A percentile compares a stretch with the other conserved stretches of the same genome.
phyloP scores from a whole-genome alignment of 2,329 filamentous ascomycete species.

The Orbilia quercus region DNA sequence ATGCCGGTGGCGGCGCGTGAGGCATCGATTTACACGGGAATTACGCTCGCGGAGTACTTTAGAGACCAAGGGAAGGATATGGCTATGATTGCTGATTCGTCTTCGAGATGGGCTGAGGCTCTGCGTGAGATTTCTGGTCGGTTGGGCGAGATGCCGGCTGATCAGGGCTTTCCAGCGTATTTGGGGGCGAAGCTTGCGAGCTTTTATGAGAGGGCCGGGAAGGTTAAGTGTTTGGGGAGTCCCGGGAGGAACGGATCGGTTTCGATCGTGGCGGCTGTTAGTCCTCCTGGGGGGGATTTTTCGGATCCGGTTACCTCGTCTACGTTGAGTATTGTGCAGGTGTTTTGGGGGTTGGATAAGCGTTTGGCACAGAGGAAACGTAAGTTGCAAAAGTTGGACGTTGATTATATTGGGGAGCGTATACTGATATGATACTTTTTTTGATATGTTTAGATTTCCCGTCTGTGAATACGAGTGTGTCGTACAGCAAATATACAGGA shows the following conservation, averaged over 20 bases:
- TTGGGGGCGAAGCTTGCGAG: conserved; percentile 95
- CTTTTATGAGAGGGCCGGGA: conserved; percentile 98
- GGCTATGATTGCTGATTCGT: conserved; percentile 99
- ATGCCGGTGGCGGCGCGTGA: conserved; percentile 99
- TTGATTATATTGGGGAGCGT: too few species aligned
- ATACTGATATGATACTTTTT: neutral
- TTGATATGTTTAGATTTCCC: conserved; percentile 81
- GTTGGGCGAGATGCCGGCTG: conserved; percentile 98
- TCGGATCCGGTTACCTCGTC: conserved; percentile 95
- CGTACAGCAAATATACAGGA: conserved; percentile 95
- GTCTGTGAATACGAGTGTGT: conserved; percentile 92
- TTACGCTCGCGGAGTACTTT: conserved; percentile 96
- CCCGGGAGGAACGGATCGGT: conserved; percentile 91
- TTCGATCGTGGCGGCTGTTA: conserved; percentile 97
- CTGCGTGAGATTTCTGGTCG: conserved; percentile 98
- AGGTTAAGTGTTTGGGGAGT: conserved; percentile 84
- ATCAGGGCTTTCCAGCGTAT: conserved; percentile 99
- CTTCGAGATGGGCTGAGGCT: conserved; percentile 97
- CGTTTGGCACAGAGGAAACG: conserved; percentile 56
- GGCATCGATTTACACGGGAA: conserved; percentile 97
- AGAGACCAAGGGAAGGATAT: conserved; percentile 96
- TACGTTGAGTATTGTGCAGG: conserved; percentile 96
- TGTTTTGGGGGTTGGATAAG: conserved; percentile 83
- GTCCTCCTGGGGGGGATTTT: conserved; percentile 97
- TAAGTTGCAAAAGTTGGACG: too few species aligned